Base-by-base conservation (phyloP, 192 early-diverging fungal genomes). In the Phlyctochytrium arcticum region DNA sequence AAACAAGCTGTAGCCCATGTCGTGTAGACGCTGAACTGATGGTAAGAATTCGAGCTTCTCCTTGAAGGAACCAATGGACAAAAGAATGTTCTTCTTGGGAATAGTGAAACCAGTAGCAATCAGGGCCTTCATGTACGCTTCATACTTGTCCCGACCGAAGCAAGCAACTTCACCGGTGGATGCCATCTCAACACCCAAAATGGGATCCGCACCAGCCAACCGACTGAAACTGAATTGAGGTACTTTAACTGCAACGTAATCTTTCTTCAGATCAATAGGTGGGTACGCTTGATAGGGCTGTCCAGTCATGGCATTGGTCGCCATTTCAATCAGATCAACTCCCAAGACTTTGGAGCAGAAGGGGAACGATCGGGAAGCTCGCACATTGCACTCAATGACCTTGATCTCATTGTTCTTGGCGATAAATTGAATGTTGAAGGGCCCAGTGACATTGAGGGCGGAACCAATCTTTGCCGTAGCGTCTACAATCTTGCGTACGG, bases 351-450 rank as follows among this genome's bases (percentile, higher is more conserved):
- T 99, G 69, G 94, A 96, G 9, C 93, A 92, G 65, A 99, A 99
- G 37, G 95, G 96, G 85, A 96, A 96, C 32, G 93, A 96, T 29
- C 96, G 87, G 19, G 95, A 90, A 0, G 96, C 94, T 53, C 95
- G 90, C 35, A 99, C 85, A 67, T 99, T 99, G 78, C 96, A 99
- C 75, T 99, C 96, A 69, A 99, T 99, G 54, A 99, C 91, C 85
- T 99, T 99, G 80, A 99, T 93, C 74, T 97, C 94, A 70, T 95
- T 95, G 79, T 99, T 90, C 85, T 98, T 99, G 73, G 93, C 93
- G 80, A 99, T 96, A 68, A 99, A 94, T 80, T 99, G 95, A 73
- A 99, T 99, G 80, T 99, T 99, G 84, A 82, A 91, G 19, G 94
- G 95, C 21, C 95, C 95, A n/a, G 96, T 99, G 17, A 98, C 89